Percentiles rank a stretch among this genome's conserved stretches.
Evolutionary conservation across 768 basidiomycete genomes (phyloP).

Genomic region (Phallus indusiatus): DNA sequence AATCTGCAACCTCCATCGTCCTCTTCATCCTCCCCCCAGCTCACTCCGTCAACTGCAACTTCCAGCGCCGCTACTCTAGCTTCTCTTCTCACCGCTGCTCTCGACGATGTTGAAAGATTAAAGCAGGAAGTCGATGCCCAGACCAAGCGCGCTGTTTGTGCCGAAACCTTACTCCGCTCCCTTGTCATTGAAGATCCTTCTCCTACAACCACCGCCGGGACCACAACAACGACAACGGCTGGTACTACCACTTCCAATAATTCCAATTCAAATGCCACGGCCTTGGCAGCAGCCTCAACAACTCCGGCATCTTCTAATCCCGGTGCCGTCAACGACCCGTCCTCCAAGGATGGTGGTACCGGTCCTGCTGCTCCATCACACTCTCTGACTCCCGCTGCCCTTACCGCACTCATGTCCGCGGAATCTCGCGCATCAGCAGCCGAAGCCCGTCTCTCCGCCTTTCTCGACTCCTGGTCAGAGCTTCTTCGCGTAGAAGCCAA

Average conservation of each 20-base stretch:
- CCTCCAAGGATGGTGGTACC: not conserved
- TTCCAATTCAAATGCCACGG: not conserved
- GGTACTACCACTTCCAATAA: not conserved
- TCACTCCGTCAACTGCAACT: not conserved
- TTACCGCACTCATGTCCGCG: not conserved
- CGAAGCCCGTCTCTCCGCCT: not conserved
- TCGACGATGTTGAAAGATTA: not conserved
- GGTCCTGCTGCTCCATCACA: not conserved
- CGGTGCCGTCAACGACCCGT: not conserved
- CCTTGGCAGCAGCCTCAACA: not conserved
- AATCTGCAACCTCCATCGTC: not conserved
- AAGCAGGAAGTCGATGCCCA: not conserved
- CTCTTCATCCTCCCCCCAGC: not conserved
- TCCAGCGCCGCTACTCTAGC: not conserved
- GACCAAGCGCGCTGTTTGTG: not conserved
- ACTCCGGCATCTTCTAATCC: not conserved
- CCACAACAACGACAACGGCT: not conserved
- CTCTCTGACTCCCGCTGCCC: not conserved
- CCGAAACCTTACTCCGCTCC: not conserved
- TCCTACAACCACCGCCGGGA: not conserved
- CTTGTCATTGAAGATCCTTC: not conserved
- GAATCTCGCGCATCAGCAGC: conserved; percentile 1
- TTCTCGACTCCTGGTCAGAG: conserved; percentile 1
- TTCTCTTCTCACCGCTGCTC: not conserved
- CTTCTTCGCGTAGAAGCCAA: not conserved